phyloP scores from a whole-genome alignment of 164 flowering plant genomes.

The Tetracentron sinense region DNA sequence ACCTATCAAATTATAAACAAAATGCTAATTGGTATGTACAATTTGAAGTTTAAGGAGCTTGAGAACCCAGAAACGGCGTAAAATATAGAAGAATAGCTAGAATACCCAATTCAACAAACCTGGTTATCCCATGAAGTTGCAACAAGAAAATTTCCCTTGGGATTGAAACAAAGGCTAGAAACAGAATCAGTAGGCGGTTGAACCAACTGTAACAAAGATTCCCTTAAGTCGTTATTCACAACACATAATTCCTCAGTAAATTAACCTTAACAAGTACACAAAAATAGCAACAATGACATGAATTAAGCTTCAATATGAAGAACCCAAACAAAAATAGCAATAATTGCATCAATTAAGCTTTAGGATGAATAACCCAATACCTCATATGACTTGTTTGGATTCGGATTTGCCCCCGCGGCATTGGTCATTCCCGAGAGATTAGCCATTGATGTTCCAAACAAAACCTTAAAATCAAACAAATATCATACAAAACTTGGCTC shows the following conservation, averaged over 20 bases:
- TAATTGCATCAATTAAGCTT: not conserved
- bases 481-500: too few relatives aligned
- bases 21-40: too few relatives aligned
- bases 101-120: conserved; percentile 36
- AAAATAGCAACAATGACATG: too few relatives aligned
- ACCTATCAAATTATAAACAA: conserved; percentile 45
- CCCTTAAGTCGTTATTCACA: too few relatives aligned
- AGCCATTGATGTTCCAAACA: conserved; percentile 13
- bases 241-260: too few relatives aligned
- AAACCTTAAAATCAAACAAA: not conserved
- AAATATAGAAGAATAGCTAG: too few relatives aligned
- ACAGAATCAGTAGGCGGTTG: conserved; percentile 85
- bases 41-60: too few relatives aligned
- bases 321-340: too few relatives aligned
- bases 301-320: too few relatives aligned
- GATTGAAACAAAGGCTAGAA: conserved; percentile 88
- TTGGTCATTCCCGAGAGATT: too few relatives aligned
- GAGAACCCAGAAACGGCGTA: too few relatives aligned
- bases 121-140: conserved; percentile 99
- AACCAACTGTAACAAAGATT: conserved; percentile 47
- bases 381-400: conserved; percentile 64
- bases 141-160: conserved; percentile 74
- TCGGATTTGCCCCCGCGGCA: conserved; percentile 33
- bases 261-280: not conserved
- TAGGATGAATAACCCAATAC: conserved; percentile 19